phyloP scores from a whole-genome alignment of 2,329 filamentous ascomycete genomes.

The Aspergillus ruber region DNA sequence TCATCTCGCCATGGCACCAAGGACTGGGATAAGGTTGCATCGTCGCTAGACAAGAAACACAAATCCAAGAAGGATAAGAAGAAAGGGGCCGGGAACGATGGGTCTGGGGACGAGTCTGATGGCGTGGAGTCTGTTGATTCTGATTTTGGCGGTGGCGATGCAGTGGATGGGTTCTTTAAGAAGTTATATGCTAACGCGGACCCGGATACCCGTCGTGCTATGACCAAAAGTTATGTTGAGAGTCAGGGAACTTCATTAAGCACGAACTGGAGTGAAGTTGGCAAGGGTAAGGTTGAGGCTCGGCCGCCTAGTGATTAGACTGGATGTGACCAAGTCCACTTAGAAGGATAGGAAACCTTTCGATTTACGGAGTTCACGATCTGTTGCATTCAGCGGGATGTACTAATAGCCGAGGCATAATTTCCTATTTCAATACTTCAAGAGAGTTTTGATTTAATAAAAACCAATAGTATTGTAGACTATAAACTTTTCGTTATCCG shows the following conservation, averaged over 20 bases:
- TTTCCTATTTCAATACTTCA: too few relatives aligned
- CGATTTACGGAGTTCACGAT: background rate
- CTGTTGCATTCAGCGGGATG: background rate
- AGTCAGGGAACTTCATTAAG: slow-evolving; percentile 89
- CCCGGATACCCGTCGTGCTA: slow-evolving; percentile 77
- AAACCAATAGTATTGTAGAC: too few relatives aligned
- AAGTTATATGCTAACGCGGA: slow-evolving; percentile 71
- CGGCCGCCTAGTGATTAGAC: slow-evolving; percentile 20
- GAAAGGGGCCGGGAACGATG: slow-evolving; percentile 19
- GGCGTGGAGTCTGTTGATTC: slow-evolving; percentile 40
- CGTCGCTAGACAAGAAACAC: slow-evolving; percentile 40
- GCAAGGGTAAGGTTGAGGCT: slow-evolving; percentile 59
- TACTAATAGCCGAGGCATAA: too few relatives aligned
- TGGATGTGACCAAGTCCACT: background rate
- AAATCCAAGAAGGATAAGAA: slow-evolving; percentile 24
- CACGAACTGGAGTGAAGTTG: slow-evolving; percentile 85
- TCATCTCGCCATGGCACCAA: slow-evolving; percentile 78
- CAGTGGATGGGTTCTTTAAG: slow-evolving; percentile 82
- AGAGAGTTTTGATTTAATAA: too few relatives aligned
- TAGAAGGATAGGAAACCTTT: background rate
- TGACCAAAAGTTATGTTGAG: slow-evolving; percentile 96
- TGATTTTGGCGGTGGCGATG: slow-evolving; percentile 49
- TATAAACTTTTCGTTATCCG: too few relatives aligned
- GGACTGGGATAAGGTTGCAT: slow-evolving; percentile 79
- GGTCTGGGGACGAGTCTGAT: slow-evolving; percentile 49